Conservation (phyloP, 2,329 filamentous ascomycete genomes). For the Colletotrichum coccodes region DNA sequence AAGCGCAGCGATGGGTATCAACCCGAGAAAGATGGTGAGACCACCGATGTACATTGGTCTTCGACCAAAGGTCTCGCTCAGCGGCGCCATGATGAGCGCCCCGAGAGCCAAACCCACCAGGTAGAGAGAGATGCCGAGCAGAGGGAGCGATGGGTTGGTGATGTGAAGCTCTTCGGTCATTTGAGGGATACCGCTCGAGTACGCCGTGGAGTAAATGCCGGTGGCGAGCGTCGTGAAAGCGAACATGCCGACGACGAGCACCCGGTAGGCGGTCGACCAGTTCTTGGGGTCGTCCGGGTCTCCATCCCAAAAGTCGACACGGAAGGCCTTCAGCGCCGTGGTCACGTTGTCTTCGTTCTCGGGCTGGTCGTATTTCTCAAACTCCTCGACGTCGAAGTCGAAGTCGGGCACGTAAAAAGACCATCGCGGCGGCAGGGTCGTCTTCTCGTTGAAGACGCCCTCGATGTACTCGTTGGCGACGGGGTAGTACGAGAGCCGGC, state of each 20-base stretch:
- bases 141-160: constrained; percentile 55
- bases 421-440: constrained; percentile 33
- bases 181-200: constrained; percentile 23
- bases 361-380: constrained; percentile 11
- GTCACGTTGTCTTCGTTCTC: background rate
- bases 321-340: constrained; percentile 51
- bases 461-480: constrained; percentile 34
- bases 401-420: constrained; percentile 35
- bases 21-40: constrained; percentile 61
- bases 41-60: constrained; percentile 65
- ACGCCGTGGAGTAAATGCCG: constrained; percentile 24
- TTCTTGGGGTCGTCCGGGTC: constrained; percentile 61
- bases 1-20: constrained; percentile 56
- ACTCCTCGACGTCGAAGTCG: constrained; percentile 32
- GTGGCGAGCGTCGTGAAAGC: constrained; percentile 27
- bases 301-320: constrained; percentile 67
- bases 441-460: constrained; percentile 33
- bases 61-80: constrained; percentile 64
- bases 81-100: constrained; percentile 67
- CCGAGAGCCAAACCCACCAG: constrained; percentile 69
- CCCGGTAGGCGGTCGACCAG: constrained; percentile 18
- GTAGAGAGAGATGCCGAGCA: constrained; percentile 71
- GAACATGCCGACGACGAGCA: constrained; percentile 27
- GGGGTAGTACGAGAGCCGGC: constrained; percentile 30
- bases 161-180: constrained; percentile 14